Percentiles rank a stretch among this genome's conserved stretches.
phyloP scores from a whole-genome alignment of 2,329 filamentous ascomycete genomes.

The Epichloe aotearoae region DNA sequence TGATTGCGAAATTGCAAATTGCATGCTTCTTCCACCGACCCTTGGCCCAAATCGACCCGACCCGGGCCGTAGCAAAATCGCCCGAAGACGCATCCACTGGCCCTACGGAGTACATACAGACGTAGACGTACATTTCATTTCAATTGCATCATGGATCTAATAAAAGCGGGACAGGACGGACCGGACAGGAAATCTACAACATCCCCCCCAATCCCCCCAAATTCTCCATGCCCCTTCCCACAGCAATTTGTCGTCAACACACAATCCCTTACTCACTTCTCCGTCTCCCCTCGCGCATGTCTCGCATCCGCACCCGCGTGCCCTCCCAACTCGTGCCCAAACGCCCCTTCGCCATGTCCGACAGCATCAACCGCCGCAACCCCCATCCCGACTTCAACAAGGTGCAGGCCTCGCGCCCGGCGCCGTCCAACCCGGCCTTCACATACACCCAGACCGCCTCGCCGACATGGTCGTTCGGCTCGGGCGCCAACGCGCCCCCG shows the following conservation, averaged over 20 bases:
- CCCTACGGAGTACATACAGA: too few relatives aligned
- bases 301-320: not conserved
- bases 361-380: slow-evolving; percentile 42
- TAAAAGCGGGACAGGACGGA: not conserved
- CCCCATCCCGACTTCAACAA: slow-evolving; percentile 63
- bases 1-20: not conserved
- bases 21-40: not conserved
- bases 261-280: not conserved
- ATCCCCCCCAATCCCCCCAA: not conserved
- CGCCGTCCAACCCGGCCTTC: slow-evolving; percentile 40
- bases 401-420: slow-evolving; percentile 52
- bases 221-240: too few relatives aligned
- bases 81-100: not conserved
- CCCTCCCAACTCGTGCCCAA: not conserved
- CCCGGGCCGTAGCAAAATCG: too few relatives aligned
- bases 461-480: slow-evolving; percentile 52
- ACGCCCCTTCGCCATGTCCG: slow-evolving; percentile 11
- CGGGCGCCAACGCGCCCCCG: slow-evolving; percentile 43
- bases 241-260: not conserved
- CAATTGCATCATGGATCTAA: not conserved
- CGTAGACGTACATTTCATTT: not conserved
- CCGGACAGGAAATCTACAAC: not conserved
- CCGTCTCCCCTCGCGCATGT: not conserved
- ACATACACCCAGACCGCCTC: slow-evolving; percentile 49
- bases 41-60: not conserved